Percentiles rank a stretch among this genome's conserved stretches.
These are phyloP conservation scores for Aureobasidium zeae DNA, from an alignment of 2,329 filamentous ascomycete genomes.

Conservation along the genomic window DNA sequence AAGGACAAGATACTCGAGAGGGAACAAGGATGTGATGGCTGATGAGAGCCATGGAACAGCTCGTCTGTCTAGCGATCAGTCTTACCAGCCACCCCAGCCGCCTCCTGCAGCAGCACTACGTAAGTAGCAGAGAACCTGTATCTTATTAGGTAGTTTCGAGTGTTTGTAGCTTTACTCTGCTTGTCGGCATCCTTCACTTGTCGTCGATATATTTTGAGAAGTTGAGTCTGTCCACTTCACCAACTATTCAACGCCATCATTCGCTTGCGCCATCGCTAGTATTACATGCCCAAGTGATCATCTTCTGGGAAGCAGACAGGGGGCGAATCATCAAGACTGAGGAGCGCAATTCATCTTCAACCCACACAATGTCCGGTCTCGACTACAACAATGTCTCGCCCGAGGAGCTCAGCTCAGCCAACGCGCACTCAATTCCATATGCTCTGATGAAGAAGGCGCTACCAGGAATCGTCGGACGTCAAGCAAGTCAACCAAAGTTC, in stretches of 20 bases:
- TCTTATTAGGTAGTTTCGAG: too few species aligned
- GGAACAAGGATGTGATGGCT: neutral
- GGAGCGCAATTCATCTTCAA: too few species aligned
- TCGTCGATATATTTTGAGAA: neutral
- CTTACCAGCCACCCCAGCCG: slow-evolving; percentile 12
- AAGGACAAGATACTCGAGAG: neutral
- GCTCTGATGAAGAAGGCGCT: slow-evolving; percentile 1
- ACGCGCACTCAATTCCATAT: slow-evolving; percentile 4
- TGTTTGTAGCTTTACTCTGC: slow-evolving; percentile 5
- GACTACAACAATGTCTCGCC: neutral
- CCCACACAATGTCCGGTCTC: neutral
- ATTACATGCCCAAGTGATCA: neutral
- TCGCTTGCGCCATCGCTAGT: too few species aligned
- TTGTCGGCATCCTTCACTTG: slow-evolving; percentile 4
- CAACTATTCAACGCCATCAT: too few species aligned
- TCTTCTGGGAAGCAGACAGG: neutral
- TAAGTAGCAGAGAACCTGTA: slow-evolving; percentile 12
- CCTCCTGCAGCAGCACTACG: slow-evolving; percentile 14
- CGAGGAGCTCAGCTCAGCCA: neutral
- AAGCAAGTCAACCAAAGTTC: slow-evolving; percentile 2
- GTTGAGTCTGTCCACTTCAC: too few species aligned
- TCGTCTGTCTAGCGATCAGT: neutral
- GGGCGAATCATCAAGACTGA: too few species aligned
- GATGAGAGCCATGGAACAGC: neutral
- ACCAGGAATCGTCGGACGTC: slow-evolving; percentile 9